A percentile compares a stretch with the other conserved stretches of the same genome.
Conservation (phyloP, 805 yeast genomes). For the Metschnikowia shivogae region DNA sequence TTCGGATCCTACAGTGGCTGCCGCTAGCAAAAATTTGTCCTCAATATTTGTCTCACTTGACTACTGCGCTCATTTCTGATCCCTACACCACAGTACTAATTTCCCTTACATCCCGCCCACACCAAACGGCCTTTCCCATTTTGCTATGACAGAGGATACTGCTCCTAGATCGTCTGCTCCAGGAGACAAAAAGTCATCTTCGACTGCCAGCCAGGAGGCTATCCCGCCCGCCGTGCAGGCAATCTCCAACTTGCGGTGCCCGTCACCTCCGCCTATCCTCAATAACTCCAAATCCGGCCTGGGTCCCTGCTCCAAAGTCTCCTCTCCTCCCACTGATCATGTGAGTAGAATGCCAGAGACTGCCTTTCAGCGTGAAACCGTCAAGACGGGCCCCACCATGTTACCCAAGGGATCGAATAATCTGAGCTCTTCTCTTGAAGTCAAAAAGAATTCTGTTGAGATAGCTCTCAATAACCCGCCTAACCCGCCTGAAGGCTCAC, state of each 20-base stretch:
- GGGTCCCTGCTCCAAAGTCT: conserved; percentile 5
- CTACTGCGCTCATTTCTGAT: background rate
- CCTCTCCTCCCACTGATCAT: conserved; percentile 4
- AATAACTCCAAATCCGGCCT: conserved; percentile 19
- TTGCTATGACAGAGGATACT: background rate
- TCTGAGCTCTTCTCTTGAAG: background rate
- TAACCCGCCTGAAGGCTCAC: background rate
- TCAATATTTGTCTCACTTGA: conserved; percentile 3
- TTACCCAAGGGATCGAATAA: conserved; percentile 22
- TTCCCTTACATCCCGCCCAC: background rate
- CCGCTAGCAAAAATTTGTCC: conserved; percentile 3
- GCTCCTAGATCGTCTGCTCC: background rate
- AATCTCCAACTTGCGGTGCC: conserved; percentile 55
- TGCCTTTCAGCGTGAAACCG: conserved; percentile 22
- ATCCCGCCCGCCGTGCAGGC: conserved; percentile 53
- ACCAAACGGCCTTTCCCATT: background rate
- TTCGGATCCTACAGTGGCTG: conserved; percentile 3
- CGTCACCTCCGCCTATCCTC: conserved; percentile 71
- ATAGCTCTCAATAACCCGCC: background rate
- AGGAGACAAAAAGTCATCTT: background rate
- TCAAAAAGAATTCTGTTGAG: background rate
- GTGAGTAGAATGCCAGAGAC: background rate
- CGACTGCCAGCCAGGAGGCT: conserved; percentile 7
- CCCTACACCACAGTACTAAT: conserved; percentile 2
- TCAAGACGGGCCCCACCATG: conserved; percentile 46